Evolutionary conservation across 2,329 filamentous ascomycete genomes (phyloP), one percentile per base, ranked within the genome.

Genomic region (Stagonosporopsis rhizophila): DNA sequence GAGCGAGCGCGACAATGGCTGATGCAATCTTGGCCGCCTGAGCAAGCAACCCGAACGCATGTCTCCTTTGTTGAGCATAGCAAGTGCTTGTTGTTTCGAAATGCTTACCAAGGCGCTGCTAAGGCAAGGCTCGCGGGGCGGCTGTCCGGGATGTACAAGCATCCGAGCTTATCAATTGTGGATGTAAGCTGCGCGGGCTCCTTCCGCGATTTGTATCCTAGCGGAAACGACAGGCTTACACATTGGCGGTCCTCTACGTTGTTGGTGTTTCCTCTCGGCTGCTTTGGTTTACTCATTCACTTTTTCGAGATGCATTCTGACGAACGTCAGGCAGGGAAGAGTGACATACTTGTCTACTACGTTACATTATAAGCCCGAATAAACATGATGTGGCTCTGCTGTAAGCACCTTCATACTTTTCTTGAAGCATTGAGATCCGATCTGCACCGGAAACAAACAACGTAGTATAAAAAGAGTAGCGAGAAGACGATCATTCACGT

Each of bases 51-150:
- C 23, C 32, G 38, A 38, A n/a, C 25, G 30, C 38, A 11, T 54
- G 38, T 55, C 35, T 51, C 41, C 19, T 23, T 20, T 30, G 38
- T 46, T 51, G n/a, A 40, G 41, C 47, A 45, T 42, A 25, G 41
- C 30, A 17, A 38, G 11, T 40, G 46, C 42, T 47, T 47, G 32
- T 47, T 42, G 41, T 28, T 50, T 34, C 20, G 8, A 9, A 32
- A 39, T 56, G 53, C 53, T 56, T 52, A 56, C 47, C n/a, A 42
- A 34, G 40, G 8, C 28, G 42, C 44, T 48, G 47, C 53, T 47
- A 52, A 52, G 35, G 23, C 23, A 30, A 28, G 17, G 46, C 28
- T 42, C n/a, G 42, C 23, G 42, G 41, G 53, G 39, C 53, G 47
- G 47, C 41, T 42, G 28, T 11, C 20, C 52, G 46, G 53, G 23